Conservation (phyloP, 257 asterid species). For the Solanum bulbocastanum region DNA sequence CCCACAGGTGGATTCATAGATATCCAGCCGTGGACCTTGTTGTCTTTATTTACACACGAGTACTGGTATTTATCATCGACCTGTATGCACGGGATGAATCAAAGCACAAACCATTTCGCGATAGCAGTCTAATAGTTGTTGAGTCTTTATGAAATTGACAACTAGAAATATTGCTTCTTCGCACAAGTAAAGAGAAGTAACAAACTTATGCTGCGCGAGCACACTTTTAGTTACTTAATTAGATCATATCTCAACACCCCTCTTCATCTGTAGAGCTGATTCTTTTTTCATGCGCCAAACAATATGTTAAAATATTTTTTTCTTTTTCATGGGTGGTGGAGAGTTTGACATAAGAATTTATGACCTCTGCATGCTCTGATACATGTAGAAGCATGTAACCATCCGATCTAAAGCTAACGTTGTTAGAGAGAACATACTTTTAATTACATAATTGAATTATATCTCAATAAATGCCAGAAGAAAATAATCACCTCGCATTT, state of each 20-base stretch:
- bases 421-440: too few relatives aligned
- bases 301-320: too few relatives aligned
- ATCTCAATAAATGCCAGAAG: neutral
- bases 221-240: neutral
- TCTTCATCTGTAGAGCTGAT: too few relatives aligned
- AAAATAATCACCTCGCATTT: constrained; percentile 51
- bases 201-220: neutral
- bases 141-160: neutral
- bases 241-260: neutral
- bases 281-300: too few relatives aligned
- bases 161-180: neutral
- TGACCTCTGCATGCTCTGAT: too few relatives aligned
- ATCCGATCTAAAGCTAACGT: too few relatives aligned
- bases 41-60: constrained; percentile 55
- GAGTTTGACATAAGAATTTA: too few relatives aligned
- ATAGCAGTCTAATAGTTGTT: neutral
- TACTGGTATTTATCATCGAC: constrained; percentile 84
- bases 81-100: constrained; percentile 16
- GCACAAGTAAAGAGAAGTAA: neutral
- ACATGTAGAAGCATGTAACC: too few relatives aligned
- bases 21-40: constrained; percentile 77
- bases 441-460: neutral
- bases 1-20: constrained; percentile 69
- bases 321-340: too few relatives aligned
- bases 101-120: neutral